Percentiles rank a stretch among this genome's conserved stretches.
These are phyloP conservation scores for Hyphodiscus hymeniophilus DNA, from an alignment of 495 filamentous ascomycete genomes.

Conservation along the genomic window DNA sequence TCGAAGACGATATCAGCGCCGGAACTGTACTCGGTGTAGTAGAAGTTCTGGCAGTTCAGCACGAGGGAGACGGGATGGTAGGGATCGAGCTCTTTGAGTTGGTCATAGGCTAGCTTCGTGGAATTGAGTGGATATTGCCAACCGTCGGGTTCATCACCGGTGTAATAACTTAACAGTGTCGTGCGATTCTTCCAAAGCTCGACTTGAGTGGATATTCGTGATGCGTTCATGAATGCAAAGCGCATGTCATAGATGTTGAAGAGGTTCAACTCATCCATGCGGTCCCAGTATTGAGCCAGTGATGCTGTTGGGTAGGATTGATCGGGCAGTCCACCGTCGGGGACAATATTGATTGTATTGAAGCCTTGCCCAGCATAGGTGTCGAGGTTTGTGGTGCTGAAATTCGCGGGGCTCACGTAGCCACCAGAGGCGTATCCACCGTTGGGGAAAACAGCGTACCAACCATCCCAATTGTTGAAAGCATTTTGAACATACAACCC, in stretches of 20 bases:
- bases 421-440: conserved; percentile 56
- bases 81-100: conserved; percentile 51
- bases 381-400: conserved; percentile 34
- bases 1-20: conserved; percentile 59
- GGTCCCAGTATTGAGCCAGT: conserved; percentile 41
- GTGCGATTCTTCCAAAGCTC: conserved; percentile 39
- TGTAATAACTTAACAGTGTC: conserved; percentile 58
- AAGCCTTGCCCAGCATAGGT: conserved; percentile 34
- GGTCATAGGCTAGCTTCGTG: conserved; percentile 26
- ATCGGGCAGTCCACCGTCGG: conserved; percentile 32
- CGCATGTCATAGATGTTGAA: conserved; percentile 60
- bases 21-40: conserved; percentile 51
- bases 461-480: conserved; percentile 21
- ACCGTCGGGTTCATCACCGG: conserved; percentile 63
- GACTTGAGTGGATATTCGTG: conserved; percentile 43
- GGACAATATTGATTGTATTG: conserved; percentile 46
- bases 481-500: conserved; percentile 34
- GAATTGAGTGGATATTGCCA: conserved; percentile 48
- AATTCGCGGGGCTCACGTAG: conserved; percentile 34
- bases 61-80: conserved; percentile 61
- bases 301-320: conserved; percentile 30
- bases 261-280: conserved; percentile 48
- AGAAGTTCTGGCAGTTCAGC: conserved; percentile 65
- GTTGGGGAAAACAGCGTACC: conserved; percentile 50
- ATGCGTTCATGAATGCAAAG: conserved; percentile 49